Evolutionary conservation across 106 monocot species (phyloP), one percentile per base, ranked within the genome.

Genomic region (Gastrodia elata): DNA sequence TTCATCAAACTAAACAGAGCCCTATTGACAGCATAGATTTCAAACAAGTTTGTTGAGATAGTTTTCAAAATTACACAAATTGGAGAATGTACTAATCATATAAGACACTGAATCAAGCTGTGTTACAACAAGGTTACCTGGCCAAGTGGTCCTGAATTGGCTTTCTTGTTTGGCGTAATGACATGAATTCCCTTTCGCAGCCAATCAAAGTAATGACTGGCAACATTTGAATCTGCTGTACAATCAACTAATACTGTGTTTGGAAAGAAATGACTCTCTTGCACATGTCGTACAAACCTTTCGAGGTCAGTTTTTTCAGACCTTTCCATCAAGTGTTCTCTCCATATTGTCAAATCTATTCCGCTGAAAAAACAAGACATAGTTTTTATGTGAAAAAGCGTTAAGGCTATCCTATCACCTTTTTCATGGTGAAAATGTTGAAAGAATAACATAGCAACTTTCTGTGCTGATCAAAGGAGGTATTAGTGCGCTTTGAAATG

Each of bases 151-250:
- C 97, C 97, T 68, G 97, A 98, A 75, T 93, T 98, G 24, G 97
- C 97, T 70, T 93, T 98, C 84, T 98, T 98, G 81, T 98, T 98
- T 64, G 97, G 97, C 28, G 97, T 98, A 38, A 98, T 80, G 59
- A 98, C 93, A 80, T 98, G 88, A 65, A 98, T 98, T 55, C 97
- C 97, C 76, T 90, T 90, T 55, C 83, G 73, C 36, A 98, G 76
- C 97, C 97, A 98, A 73, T 91, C 91, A 72, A 87, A 88, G 49
- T 98, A 98, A 73, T 81, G 79, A 64, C 80, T 90, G 76, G 97
- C 97, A 65, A 98, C 78, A 28, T 78, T 57, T 55, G 93, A 82
- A 82, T 91, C 88, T 13, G 97, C 87, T 46, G 97, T 98, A 68
- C 97, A 98, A 80, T 98, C 97, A 43, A 98, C 91, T 74, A 98